These are phyloP conservation scores for Heliocybe sulcata DNA, from an alignment of 1,284 basidiomycete genomes.

Conservation along the genomic window DNA sequence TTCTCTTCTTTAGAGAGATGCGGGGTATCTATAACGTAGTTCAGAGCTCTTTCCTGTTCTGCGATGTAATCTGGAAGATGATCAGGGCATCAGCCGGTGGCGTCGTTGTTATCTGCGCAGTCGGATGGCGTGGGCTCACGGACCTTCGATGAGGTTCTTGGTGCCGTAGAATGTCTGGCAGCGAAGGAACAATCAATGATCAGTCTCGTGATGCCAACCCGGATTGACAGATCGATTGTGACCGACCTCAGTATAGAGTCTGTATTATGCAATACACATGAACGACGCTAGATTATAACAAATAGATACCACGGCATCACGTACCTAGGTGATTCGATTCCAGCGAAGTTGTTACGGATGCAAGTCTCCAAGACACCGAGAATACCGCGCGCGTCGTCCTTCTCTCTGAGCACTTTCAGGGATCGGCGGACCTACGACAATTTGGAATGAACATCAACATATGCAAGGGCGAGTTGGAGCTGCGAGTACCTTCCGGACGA, in stretches of 20 bases:
- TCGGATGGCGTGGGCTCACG: too few relatives aligned
- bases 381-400: conserved; percentile 77
- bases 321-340: conserved; percentile 79
- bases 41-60: conserved; percentile 71
- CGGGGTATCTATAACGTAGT: conserved; percentile 66
- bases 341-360: conserved; percentile 91
- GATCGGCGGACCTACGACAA: conserved; percentile 53
- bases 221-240: conserved; percentile 7
- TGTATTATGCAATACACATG: conserved; percentile 17
- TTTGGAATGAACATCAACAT: not conserved
- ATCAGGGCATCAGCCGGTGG: too few relatives aligned
- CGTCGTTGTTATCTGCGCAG: too few relatives aligned
- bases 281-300: not conserved
- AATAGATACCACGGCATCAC: conserved; percentile 5
- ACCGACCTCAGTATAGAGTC: conserved; percentile 83
- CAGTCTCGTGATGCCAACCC: conserved; percentile 7
- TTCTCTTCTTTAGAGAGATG: conserved; percentile 85
- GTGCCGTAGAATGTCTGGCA: conserved; percentile 82
- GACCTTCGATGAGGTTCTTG: conserved; percentile 81
- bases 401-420: conserved; percentile 52
- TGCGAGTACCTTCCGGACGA: conserved; percentile 60
- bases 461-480: not conserved
- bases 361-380: conserved; percentile 91
- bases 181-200: conserved; percentile 5
- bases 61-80: conserved; percentile 59